Evolutionary conservation across 2,329 filamentous ascomycete species (phyloP), one percentile per base, ranked within the genome.

Genomic region (Claviceps spartinae): DNA sequence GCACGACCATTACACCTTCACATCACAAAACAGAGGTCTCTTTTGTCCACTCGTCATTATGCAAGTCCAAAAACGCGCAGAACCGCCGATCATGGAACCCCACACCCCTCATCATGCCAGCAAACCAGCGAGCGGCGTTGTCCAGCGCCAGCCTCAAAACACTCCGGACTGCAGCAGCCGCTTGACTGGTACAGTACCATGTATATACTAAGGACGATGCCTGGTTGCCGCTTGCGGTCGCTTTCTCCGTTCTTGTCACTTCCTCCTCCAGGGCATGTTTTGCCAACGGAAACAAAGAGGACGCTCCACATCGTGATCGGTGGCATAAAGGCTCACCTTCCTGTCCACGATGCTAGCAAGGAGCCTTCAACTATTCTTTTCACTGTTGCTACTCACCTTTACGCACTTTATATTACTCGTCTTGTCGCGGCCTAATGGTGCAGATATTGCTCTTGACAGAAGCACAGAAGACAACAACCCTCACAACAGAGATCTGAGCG

Each of bases 211-310:
- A 68, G 67, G 69, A 69, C 63, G 62, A 63, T 66, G 67, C 70
- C 69, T 68, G 67, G 65, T 9, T 64, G 54, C 64, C 60, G 18
- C 49, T 47, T 43, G 44, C 26, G 30, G 24, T 22, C 43, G 40
- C 6, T 50, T 22, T 30, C 9, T 34, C 47, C 47, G 63, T 65
- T 66, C 67, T 69, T 69, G 69, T 69, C 66, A 63, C 63, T 60
- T 72, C 66, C 69, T 69, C 63, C 30, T 67, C 72, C 71, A 69
- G 61, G 64, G 67, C 68, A 70, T 71, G 74, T 77, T 76, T 76
- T 72, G 72, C 24, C 67, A 59, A 59, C 55, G 61, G 67, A 64
- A 66, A 63, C 63, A 64, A 72, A 71, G 69, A 73, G 70, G 68
- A 69, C 60, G 56, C 64, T 65, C 63, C 62, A 64, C 58, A 56